Evolutionary conservation across 192 early-diverging fungal species (phyloP).

Genomic region (Coemansia sp.): DNA sequence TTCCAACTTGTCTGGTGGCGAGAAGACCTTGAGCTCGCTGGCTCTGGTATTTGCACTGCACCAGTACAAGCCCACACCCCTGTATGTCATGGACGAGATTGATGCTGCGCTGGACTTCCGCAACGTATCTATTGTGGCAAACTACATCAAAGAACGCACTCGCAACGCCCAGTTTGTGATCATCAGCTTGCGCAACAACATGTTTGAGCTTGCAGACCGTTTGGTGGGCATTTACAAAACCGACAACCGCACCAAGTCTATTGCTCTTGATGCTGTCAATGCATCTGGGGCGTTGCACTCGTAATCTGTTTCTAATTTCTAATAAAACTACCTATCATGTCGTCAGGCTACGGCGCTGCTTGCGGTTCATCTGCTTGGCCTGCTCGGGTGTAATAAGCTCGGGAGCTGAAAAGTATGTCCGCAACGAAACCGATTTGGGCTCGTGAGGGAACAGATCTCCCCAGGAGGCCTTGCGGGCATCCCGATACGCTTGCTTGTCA

Average conservation of each 20-base stretch:
- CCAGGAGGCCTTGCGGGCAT: slow-evolving; percentile 75
- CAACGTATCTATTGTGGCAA: slow-evolving; percentile 98
- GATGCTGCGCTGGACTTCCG: slow-evolving; percentile 98
- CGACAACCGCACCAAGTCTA: slow-evolving; percentile 80
- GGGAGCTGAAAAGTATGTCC: slow-evolving; percentile 21
- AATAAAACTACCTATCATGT: background rate
- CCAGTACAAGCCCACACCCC: slow-evolving; percentile 98
- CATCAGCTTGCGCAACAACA: slow-evolving; percentile 97
- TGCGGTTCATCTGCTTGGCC: slow-evolving; percentile 6
- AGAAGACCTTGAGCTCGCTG: slow-evolving; percentile 98
- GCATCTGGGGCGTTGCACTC: slow-evolving; percentile 18
- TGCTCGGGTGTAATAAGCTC: background rate
- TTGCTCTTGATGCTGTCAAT: slow-evolving; percentile 47
- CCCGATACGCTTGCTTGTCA: slow-evolving; percentile 68
- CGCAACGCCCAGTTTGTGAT: slow-evolving; percentile 98
- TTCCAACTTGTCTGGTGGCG: slow-evolving; percentile 96
- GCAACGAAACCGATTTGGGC: slow-evolving; percentile 46
- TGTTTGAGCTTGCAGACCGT: slow-evolving; percentile 99
- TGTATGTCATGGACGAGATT: slow-evolving; percentile 99
- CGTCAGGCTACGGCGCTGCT: slow-evolving; percentile 5
- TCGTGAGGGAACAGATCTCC: slow-evolving; percentile 78
- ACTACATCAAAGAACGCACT: slow-evolving; percentile 97
- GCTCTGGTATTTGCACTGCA: slow-evolving; percentile 98
- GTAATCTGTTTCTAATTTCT: too few species aligned
- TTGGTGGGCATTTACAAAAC: slow-evolving; percentile 99